phyloP scores from a whole-genome alignment of 306 rosid genomes.

The Acmispon strigosus region DNA sequence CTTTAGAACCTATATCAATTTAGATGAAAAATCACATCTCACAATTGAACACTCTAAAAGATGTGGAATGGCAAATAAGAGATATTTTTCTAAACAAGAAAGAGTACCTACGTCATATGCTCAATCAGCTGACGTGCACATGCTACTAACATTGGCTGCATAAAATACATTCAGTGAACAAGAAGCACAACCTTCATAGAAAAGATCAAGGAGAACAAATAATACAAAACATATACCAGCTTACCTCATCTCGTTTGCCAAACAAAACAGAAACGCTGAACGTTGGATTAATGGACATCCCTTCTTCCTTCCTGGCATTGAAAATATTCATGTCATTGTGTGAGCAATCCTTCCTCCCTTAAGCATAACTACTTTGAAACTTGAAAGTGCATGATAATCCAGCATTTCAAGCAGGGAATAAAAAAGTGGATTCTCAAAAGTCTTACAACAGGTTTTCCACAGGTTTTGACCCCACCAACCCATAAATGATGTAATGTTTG shows the following conservation, averaged over 20 bases:
- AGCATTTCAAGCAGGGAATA: not conserved
- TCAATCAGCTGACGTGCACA: constrained; percentile 89
- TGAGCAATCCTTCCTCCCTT: constrained; percentile 5
- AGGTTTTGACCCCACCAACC: not conserved
- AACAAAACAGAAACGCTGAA: constrained; percentile 76
- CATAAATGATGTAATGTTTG: not conserved
- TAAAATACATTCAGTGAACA: not conserved
- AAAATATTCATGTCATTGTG: constrained; percentile 3
- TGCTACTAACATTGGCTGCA: constrained; percentile 83
- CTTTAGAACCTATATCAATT: not conserved
- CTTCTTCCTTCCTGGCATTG: constrained; percentile 75
- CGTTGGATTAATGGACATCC: constrained; percentile 66
- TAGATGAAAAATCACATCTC: not conserved
- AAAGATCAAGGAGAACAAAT: constrained; percentile 6
- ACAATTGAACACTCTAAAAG: not conserved
- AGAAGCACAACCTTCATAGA: constrained; percentile 7
- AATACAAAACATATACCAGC: constrained; percentile 1
- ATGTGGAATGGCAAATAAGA: not conserved
- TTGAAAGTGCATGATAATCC: not conserved
- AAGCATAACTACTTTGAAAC: constrained; percentile 6
- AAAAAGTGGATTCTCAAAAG: not conserved
- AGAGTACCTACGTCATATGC: constrained; percentile 53
- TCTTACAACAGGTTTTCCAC: not conserved
- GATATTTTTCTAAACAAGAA: not conserved
- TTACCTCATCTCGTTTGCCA: constrained; percentile 95